Base-by-base conservation (phyloP, 352 stramenopile genomes). In the Globisporangium megalacanthum region DNA sequence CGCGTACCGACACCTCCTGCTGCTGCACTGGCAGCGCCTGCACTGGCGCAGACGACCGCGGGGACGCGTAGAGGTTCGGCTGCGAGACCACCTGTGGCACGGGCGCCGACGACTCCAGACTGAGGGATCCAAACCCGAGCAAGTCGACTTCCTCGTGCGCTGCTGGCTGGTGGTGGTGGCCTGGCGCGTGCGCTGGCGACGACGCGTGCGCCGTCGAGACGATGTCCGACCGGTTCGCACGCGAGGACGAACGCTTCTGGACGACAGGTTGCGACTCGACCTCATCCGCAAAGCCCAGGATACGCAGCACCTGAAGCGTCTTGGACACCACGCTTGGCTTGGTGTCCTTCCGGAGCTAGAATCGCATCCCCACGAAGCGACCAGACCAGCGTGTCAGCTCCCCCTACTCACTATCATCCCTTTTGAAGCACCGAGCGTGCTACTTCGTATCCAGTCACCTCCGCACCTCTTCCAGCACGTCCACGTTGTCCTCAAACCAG, bases 401-500 rank as follows among this genome's bases (percentile, higher is more conserved):
- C 22, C 15, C 22, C 44, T 25, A 2, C 22, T 50, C 4, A 4
- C 17, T 33, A 4, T 33, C 45, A 1, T 4, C n/a, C 9, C 45
- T n/a, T 4, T 1, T 29, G 25, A 29, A 29, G 25, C 1, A 29
- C 4, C 25, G 25, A 29, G 2, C 1, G 25, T 29, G 25, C 25
- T 29, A 29, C 25, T 29, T 29, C 25, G 4, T 4, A 29, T 29
- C 25, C 25, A 29, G 4, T 29, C 25, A 4, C 25, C 64, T 13
- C 42, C 50, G 35, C 50, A 55, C 50, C 50, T 87, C 79, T 66
- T 95, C 75, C 3, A 95, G 54, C 6, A 94, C 74, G 46, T 92
- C 86, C 17, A 88, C 68, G 48, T 95, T 94, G 41, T 90, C 86
- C 54, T 89, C 79, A 53, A 94, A 91, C 65, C 85, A 87, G 20